Evolutionary conservation across 306 rosid species (phyloP).

Genomic region (Phaseolus lunatus): DNA sequence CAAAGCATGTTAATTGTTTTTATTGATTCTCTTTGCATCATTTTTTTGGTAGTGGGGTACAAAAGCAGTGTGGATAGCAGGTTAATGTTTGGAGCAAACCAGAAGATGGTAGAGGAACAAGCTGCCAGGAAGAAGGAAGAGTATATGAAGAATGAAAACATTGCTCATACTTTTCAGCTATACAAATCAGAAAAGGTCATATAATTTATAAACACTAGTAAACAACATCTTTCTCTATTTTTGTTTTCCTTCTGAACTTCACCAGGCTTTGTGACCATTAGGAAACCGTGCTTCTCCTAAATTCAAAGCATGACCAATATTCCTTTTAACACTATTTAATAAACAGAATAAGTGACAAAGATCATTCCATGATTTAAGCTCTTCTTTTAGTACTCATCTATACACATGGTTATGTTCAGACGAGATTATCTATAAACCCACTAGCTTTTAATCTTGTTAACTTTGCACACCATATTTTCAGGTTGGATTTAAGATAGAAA

Average conservation of each 20-base stretch:
- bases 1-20: background rate
- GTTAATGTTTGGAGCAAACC: slow-evolving; percentile 58
- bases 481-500: slow-evolving; percentile 60
- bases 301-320: too few species aligned
- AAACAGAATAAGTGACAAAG: too few species aligned
- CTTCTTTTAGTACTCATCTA: background rate
- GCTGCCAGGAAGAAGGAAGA: slow-evolving; percentile 52
- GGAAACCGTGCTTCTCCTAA: too few species aligned
- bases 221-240: background rate
- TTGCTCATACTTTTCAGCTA: slow-evolving; percentile 46
- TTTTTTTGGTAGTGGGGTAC: slow-evolving; percentile 68
- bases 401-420: slow-evolving; percentile 23
- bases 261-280: background rate
- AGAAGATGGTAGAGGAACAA: slow-evolving; percentile 54
- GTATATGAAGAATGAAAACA: slow-evolving; percentile 52
- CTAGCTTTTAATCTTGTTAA: slow-evolving; percentile 20
- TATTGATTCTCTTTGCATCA: background rate
- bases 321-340: too few species aligned
- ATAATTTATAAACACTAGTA: background rate
- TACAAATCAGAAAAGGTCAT: slow-evolving; percentile 62
- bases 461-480: slow-evolving; percentile 46
- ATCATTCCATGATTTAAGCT: too few species aligned
- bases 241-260: background rate
- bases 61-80: slow-evolving; percentile 54
- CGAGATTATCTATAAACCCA: background rate